Conservation (phyloP, 2,329 filamentous ascomycete species). For the Talaromyces sp. region DNA sequence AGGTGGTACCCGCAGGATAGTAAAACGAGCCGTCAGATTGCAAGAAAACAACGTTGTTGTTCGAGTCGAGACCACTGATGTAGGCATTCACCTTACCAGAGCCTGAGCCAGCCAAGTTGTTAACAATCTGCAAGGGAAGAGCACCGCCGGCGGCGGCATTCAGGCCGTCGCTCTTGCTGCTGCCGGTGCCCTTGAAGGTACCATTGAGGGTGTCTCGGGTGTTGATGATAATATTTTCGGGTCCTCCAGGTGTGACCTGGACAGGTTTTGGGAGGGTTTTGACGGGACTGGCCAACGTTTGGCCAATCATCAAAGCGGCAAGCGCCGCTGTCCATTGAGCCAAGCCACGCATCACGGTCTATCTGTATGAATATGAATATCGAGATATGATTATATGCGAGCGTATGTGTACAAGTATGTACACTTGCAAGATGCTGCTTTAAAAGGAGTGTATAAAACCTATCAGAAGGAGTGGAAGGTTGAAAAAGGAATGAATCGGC, state of each 20-base stretch:
- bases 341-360: slow-evolving; percentile 6
- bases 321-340: slow-evolving; percentile 1
- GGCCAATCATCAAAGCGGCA: slow-evolving; percentile 8
- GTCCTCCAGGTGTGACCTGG: slow-evolving; percentile 6
- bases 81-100: slow-evolving; percentile 29
- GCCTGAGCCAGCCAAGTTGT: slow-evolving; percentile 36
- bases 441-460: neutral
- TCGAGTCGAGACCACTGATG: slow-evolving; percentile 42
- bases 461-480: neutral
- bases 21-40: slow-evolving; percentile 37
- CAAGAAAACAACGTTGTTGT: slow-evolving; percentile 42
- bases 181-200: neutral
- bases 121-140: slow-evolving; percentile 30
- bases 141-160: neutral
- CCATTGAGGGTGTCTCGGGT: slow-evolving; percentile 9
- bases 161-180: neutral
- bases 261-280: slow-evolving; percentile 1
- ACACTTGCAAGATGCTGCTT: neutral
- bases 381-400: neutral
- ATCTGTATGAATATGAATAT: neutral
- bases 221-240: neutral
- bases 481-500: neutral
- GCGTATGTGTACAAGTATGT: neutral
- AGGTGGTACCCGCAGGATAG: slow-evolving; percentile 40
- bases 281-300: slow-evolving; percentile 8